Conservation (phyloP, 805 yeast genomes). For the Sugiyamaella smithiae region DNA sequence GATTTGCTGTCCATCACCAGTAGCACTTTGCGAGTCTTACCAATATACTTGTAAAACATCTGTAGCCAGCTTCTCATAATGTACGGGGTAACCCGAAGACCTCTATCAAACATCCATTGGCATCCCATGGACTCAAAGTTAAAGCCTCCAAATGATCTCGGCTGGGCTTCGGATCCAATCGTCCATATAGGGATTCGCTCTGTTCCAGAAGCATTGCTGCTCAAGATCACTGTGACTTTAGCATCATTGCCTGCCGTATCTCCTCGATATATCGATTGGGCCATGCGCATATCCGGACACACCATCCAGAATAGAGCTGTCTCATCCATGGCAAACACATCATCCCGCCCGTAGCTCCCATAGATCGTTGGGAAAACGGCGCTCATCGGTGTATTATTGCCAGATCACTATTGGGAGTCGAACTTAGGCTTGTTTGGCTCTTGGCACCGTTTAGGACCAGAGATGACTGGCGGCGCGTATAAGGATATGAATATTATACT, state of each 20-base stretch:
- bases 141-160: background rate
- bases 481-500: no score
- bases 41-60: conserved; percentile 9
- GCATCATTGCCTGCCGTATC: conserved; percentile 1
- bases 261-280: background rate
- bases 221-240: conserved; percentile 8
- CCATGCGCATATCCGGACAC: background rate
- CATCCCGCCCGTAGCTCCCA: conserved; percentile 7
- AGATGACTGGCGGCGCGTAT: no score
- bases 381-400: background rate
- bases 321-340: conserved; percentile 11
- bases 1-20: conserved; percentile 11
- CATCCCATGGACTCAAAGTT: conserved; percentile 6
- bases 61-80: conserved; percentile 11
- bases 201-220: conserved; percentile 11
- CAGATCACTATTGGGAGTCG: no score
- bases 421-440: no score
- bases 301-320: conserved; percentile 9
- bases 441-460: no score
- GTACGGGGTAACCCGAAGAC: conserved; percentile 6
- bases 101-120: conserved; percentile 6
- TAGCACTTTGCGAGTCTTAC: conserved; percentile 5
- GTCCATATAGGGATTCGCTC: conserved; percentile 11
- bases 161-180: conserved; percentile 5
- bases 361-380: background rate